These are phyloP conservation scores for Leccinellum albellum DNA, from an alignment of 768 basidiomycete genomes.

Conservation along the genomic window DNA sequence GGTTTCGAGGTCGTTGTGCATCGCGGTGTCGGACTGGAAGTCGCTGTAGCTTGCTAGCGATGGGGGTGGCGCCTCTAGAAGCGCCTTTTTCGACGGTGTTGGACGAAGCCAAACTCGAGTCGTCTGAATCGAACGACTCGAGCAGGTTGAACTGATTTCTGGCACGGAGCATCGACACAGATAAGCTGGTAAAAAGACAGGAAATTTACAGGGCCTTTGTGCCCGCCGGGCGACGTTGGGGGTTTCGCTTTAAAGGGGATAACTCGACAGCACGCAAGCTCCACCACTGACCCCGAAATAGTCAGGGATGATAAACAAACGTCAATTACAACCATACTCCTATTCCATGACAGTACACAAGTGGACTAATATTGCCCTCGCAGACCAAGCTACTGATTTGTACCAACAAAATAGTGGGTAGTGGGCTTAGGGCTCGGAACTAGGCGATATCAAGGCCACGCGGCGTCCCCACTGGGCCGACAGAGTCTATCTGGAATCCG, in stretches of 20 bases:
- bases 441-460: slow-evolving; percentile 14
- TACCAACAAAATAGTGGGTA: too few species aligned
- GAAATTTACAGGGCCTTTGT: not conserved
- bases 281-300: slow-evolving; percentile 2
- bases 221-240: not conserved
- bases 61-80: not conserved
- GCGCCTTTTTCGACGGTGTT: not conserved
- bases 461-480: slow-evolving; percentile 15
- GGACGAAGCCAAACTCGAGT: not conserved
- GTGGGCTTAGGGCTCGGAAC: slow-evolving; percentile 8
- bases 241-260: not conserved
- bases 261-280: not conserved
- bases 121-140: not conserved
- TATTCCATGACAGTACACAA: not conserved
- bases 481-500: slow-evolving; percentile 49
- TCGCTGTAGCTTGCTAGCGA: not conserved
- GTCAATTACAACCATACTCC: slow-evolving; percentile 5
- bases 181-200: not conserved
- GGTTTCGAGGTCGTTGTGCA: not conserved
- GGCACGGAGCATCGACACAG: not conserved
- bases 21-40: not conserved
- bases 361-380: not conserved
- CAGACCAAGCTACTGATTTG: not conserved
- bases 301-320: slow-evolving; percentile 12
- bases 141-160: slow-evolving; percentile 7